Conservation (phyloP, 1,284 basidiomycete genomes). For the Mycena sp. region DNA sequence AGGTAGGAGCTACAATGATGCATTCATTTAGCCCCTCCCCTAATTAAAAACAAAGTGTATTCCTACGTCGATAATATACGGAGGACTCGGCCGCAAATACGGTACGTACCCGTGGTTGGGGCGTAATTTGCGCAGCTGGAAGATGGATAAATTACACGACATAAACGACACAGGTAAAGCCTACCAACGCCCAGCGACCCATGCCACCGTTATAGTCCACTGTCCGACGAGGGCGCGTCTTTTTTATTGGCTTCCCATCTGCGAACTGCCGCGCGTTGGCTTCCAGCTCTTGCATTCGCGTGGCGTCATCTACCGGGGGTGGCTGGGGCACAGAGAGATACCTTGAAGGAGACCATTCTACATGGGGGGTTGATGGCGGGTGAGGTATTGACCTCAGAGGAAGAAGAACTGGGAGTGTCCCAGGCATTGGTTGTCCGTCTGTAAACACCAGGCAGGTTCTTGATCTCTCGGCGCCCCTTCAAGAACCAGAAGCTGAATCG, state of each 20-base stretch:
- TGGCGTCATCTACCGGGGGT: slow-evolving; percentile 80
- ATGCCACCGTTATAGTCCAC: slow-evolving; percentile 94
- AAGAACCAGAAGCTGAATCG: too few relatives aligned
- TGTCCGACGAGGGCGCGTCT: slow-evolving; percentile 91
- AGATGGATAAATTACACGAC: slow-evolving; percentile 12
- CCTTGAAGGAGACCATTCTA: slow-evolving; percentile 64
- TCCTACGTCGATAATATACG: slow-evolving; percentile 85
- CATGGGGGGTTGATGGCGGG: slow-evolving; percentile 45
- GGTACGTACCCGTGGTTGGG: slow-evolving; percentile 80
- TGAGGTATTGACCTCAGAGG: slow-evolving; percentile 49
- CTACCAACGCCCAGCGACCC: slow-evolving; percentile 84
- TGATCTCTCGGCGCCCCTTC: too few relatives aligned
- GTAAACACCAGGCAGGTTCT: not conserved
- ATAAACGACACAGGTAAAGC: slow-evolving; percentile 39
- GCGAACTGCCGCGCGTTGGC: slow-evolving; percentile 73
- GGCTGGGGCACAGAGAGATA: slow-evolving; percentile 66
- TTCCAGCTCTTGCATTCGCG: slow-evolving; percentile 75
- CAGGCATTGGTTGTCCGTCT: not conserved
- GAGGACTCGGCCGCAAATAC: slow-evolving; percentile 81
- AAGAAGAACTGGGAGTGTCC: slow-evolving; percentile 51
- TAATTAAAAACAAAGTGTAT: not conserved
- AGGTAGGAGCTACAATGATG: slow-evolving; percentile 78
- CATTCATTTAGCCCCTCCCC: not conserved
- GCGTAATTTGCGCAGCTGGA: slow-evolving; percentile 77
- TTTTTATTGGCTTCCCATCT: slow-evolving; percentile 84